These are phyloP conservation scores for Quercus agrifolia DNA, from an alignment of 306 rosid species.

Conservation along the genomic window DNA sequence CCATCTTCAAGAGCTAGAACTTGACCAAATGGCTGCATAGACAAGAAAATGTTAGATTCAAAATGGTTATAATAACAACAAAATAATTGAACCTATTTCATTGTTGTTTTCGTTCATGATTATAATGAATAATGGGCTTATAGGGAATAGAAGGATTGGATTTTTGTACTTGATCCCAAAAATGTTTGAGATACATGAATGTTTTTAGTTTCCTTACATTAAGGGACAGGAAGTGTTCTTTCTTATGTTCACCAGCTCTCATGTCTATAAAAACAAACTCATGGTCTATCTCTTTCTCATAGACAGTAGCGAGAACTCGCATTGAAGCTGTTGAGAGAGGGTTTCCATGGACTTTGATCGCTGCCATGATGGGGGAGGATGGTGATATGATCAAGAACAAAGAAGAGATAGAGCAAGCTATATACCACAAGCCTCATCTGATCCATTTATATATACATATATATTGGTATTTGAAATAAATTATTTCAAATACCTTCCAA, in stretches of 20 bases:
- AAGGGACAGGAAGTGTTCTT: slow-evolving; percentile 52
- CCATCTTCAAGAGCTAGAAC: slow-evolving; percentile 73
- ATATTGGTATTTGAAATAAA: too few species aligned
- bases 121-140: too few species aligned
- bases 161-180: not conserved
- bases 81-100: too few species aligned
- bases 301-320: slow-evolving; percentile 37
- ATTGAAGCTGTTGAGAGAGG: slow-evolving; percentile 35
- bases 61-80: not conserved
- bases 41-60: not conserved
- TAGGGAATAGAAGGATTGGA: not conserved
- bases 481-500: too few species aligned
- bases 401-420: not conserved
- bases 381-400: not conserved
- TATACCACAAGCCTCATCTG: not conserved
- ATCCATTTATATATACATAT: too few species aligned
- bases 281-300: slow-evolving; percentile 56
- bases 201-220: slow-evolving; percentile 37
- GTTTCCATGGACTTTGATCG: slow-evolving; percentile 56
- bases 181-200: not conserved
- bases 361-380: slow-evolving; percentile 31
- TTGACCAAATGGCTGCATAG: slow-evolving; percentile 76
- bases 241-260: slow-evolving; percentile 49
- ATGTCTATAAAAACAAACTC: slow-evolving; percentile 46
- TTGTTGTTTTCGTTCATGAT: too few species aligned